phyloP scores from a whole-genome alignment of 179 eudicot species.

The Corrigiola litoralis region DNA sequence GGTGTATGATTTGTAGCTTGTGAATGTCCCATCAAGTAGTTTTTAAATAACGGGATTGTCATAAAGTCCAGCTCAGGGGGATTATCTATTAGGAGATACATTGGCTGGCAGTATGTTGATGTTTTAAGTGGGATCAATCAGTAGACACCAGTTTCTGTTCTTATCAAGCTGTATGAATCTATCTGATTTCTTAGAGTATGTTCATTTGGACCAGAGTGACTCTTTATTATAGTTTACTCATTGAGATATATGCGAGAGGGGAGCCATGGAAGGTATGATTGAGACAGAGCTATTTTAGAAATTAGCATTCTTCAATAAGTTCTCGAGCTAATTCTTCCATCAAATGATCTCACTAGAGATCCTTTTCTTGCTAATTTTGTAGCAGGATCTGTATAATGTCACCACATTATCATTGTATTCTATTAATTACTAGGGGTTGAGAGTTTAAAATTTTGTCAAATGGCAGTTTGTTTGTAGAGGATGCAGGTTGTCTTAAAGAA shows the following conservation, averaged over 20 bases:
- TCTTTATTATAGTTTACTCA: not conserved
- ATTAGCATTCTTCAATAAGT: not conserved
- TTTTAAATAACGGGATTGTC: too few relatives aligned
- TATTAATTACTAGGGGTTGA: too few relatives aligned
- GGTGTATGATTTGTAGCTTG: too few relatives aligned
- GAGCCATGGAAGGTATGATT: not conserved
- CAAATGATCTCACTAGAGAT: constrained; percentile 1
- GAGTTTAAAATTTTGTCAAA: not conserved
- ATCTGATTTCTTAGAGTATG: not conserved
- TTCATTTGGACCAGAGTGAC: not conserved
- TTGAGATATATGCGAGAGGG: not conserved
- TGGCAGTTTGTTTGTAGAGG: not conserved
- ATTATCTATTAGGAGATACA: not conserved
- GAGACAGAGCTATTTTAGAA: not conserved
- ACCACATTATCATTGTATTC: not conserved
- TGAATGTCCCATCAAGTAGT: too few relatives aligned
- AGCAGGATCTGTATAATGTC: not conserved
- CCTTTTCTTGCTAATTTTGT: too few relatives aligned
- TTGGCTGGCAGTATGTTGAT: not conserved
- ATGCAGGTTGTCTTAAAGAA: not conserved
- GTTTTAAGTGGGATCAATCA: too few relatives aligned
- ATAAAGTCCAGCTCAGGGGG: not conserved
- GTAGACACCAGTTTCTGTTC: too few relatives aligned
- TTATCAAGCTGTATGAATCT: not conserved
- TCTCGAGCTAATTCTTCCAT: not conserved